These are phyloP conservation scores for Myxozyma geophila DNA, from an alignment of 805 yeast genomes.

Conservation along the genomic window DNA sequence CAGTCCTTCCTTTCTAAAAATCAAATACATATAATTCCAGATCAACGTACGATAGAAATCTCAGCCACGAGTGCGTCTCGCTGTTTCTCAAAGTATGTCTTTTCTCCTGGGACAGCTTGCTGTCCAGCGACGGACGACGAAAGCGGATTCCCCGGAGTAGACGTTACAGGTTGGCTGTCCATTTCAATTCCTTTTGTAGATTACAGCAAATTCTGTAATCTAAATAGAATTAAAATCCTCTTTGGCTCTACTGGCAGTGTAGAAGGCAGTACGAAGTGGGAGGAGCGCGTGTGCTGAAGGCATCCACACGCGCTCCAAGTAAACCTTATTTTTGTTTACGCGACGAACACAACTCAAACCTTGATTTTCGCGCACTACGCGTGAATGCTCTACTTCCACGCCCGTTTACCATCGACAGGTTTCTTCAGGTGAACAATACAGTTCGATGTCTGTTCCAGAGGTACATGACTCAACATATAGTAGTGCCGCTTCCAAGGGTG, in stretches of 20 bases:
- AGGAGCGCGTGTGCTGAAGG: neutral
- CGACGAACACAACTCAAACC: neutral
- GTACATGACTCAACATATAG: neutral
- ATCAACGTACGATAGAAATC: slow-evolving; percentile 48
- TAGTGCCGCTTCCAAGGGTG: neutral
- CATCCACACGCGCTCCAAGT: neutral
- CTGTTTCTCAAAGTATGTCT: slow-evolving; percentile 59
- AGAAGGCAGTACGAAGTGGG: neutral
- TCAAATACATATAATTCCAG: neutral
- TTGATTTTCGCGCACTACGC: neutral
- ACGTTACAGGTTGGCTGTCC: slow-evolving; percentile 6
- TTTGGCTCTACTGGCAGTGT: too few relatives aligned
- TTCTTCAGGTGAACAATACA: neutral
- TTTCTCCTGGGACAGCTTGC: slow-evolving; percentile 1
- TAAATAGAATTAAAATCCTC: too few relatives aligned
- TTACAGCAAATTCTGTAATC: neutral
- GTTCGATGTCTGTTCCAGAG: neutral
- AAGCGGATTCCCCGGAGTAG: neutral
- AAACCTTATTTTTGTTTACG: slow-evolving; percentile 3
- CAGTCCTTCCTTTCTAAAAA: neutral
- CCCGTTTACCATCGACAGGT: neutral
- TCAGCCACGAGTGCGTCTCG: slow-evolving; percentile 63
- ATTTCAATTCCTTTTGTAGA: neutral
- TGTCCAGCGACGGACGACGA: neutral
- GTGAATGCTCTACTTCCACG: neutral